Base-by-base conservation (phyloP, 129 eudicot genomes). In the Ambrosia artemisiifolia region DNA sequence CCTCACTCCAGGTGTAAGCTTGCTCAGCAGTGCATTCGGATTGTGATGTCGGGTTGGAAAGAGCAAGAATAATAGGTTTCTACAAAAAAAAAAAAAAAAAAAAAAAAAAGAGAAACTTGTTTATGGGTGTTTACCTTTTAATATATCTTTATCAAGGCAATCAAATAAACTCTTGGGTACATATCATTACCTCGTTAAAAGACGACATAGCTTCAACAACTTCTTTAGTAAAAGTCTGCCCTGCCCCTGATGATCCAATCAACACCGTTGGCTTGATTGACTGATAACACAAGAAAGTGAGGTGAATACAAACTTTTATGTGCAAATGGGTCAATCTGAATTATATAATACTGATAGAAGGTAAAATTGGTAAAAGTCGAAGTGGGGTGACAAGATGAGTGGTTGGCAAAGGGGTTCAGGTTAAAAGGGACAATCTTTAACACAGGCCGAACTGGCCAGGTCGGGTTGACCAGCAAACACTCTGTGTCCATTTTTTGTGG, bases 21-120 rank as follows among this genome's bases (percentile, higher is more conserved):
- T 94, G 95, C 76, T 90, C 95, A 7, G 98, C 98, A n/a, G 96
- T 94, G 80, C 98, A 94, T 78, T 94, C 98, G 4, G 98, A 90
- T 75, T 90, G 98, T 17, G 98, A 94, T 54, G 98, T 94, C 20
- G 98, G 98, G 81, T 94, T 94, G 71, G 98, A 94, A 82, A 94
- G 93, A 33, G 98, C 92, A 62, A 94, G 88, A 73, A 94, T 90
- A 32, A 94, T 63, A 46, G 98, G 98, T 88, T 78, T 94, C 97
- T 93, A 92, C 86, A 83, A 17, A 34, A 44, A 49, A 54, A 46
- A 81, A n/a, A 11, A 36, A 49, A 50, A 48, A 54, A 81, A 49
- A 83, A 17, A 34, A 44, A 49, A 54, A 46, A 81, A n/a, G 7
- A 36, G 48, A 50, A 48, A 54, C 70, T 7, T 36, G 48, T 18